Evolutionary conservation across 148 eudicot species (phyloP), one percentile per base, ranked within the genome.

Genomic region (Mesembryanthemum crystallinum): DNA sequence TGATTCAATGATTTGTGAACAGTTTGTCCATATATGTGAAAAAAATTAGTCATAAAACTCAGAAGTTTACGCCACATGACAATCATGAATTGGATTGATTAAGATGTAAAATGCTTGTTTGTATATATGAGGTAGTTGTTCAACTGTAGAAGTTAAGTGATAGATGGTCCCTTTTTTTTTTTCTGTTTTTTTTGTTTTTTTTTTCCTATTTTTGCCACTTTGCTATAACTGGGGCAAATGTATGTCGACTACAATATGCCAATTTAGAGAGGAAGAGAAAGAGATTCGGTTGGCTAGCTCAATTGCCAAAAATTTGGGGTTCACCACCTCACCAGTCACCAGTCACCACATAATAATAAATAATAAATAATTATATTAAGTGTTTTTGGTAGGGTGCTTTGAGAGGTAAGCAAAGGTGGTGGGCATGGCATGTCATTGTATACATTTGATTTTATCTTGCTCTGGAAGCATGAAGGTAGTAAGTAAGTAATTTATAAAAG

Each of bases 331-430:
- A 45, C 49, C 49, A n/a, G n/a, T n/a, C n/a, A n/a, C n/a, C n/a
- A n/a, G n/a, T n/a, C n/a, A n/a, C n/a, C n/a, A n/a, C 43, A 2
- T 49, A 73, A n/a, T 76, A 71, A 67, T 59, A 60, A 78, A 24
- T 74, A 17, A 35, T 2, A 35, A 35, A 3, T 35, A 35, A 35
- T n/a, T n/a, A n/a, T n/a, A 25, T 54, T 10, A 65, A 73, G 74
- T 73, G 78, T 66, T 43, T 52, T 15, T 21, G 86, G 69, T 82
- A 42, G 83, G 86, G 86, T 89, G 93, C 85, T 91, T 91, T 91
- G 83, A 69, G 81, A 82, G 82, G 84, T 88, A 93, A 91, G 97
- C 97, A 93, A 93, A 88, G 95, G 90, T 82, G 78, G 78, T 77
- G 88, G 76, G 21, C 71, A 15, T 55, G 65, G 54, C 35, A 60